Base-by-base conservation (phyloP, 805 yeast species). In the Ogataea chonburiensis region DNA sequence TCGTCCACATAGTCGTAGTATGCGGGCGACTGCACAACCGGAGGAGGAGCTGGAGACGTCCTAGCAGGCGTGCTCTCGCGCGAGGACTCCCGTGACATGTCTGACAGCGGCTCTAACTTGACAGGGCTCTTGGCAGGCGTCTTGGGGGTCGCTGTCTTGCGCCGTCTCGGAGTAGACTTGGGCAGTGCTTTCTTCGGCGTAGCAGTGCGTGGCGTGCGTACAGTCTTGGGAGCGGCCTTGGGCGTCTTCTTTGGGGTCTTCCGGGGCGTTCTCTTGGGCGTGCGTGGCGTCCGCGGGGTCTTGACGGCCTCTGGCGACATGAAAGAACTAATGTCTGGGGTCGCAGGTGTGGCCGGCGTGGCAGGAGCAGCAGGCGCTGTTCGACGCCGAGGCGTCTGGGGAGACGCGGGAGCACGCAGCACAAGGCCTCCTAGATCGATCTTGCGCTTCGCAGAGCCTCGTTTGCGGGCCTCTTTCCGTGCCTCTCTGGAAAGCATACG, bases 371-470 rank as follows among this genome's bases (percentile, higher is more conserved):
- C 15, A 14, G 15, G 17, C 24, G 8, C 12, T 29, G 24, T 14
- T 15, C 11, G 16, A 16, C 12, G 14, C 18, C 22, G 28, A 3
- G 37, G 31, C 10, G 27, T 34, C 23, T 25, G 6, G 23, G 37
- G 37, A 12, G 14, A 6, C 5, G 55, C 26, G 20, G 54, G 40
- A 9, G 22, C 13, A 5, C 44, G 43, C 7, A 59, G 27, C 7
- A 56, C 58, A 3, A 58, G 35, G 11, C 47, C 58, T 10, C 49
- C 45, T 18, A 55, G 43, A 20, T 52, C 52, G 11, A 56, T 43
- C 17, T 39, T 46, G 19, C 66, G 32, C 14, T 45, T 42, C 8
- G 58, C 62, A 10, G 57, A 46, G 3, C 66, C 66, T 24, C 66
- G 39, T 34, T 57, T 53, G 16, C 66, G 40, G 2, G 53, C 45